Evolutionary conservation across 2,329 filamentous ascomycete species (phyloP), one percentile per base, ranked within the genome.

Genomic region (Exophiala mesophila): DNA sequence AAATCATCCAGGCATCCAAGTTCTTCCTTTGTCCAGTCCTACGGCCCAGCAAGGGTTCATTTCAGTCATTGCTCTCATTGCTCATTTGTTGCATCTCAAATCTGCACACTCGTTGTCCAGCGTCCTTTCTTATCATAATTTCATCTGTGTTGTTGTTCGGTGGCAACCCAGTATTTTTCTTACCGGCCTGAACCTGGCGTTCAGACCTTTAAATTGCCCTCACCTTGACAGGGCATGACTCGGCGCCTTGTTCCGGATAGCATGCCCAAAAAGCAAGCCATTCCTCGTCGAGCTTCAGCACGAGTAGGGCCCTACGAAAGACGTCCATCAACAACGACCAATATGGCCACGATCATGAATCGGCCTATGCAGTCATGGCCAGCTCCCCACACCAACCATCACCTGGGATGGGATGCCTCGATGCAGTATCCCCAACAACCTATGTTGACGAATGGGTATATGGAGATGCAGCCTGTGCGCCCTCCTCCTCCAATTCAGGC

Each of bases 231-330:
- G 24, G 36, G 23, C 35, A 34, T 34, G 32, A 34, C 24, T 16
- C 18, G 29, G 36, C 21, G 20, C 26, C 20, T 36, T 36, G 23
- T 36, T 18, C 32, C 26, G 3, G 33, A 44, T 43, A 41, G 35
- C 38, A 52, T 47, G 49, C 41, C 44, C 18, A 49, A 45, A 44
- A 43, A 48, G 35, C 49, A 32, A 19, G 43, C 45, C 13, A 36
- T 26, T 20, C 39, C 35, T 16, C 49, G 46, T 33, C 36, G 28
- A 30, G 16, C 36, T 34, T 15, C 18, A 37, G 38, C 41, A 19
- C 28, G 51, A 47, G 21, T 45, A 30, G 51, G 34, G 6, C 51
- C 51, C 20, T 54, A 54, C 42, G 40, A 44, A 19, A 32, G 52
- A n/a, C 46, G 39, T 36, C 41, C 32, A 26, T 43, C 50, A 24